Evolutionary conservation across 2,329 filamentous ascomycete species (phyloP).

Genomic region (Colletotrichum costaricense): DNA sequence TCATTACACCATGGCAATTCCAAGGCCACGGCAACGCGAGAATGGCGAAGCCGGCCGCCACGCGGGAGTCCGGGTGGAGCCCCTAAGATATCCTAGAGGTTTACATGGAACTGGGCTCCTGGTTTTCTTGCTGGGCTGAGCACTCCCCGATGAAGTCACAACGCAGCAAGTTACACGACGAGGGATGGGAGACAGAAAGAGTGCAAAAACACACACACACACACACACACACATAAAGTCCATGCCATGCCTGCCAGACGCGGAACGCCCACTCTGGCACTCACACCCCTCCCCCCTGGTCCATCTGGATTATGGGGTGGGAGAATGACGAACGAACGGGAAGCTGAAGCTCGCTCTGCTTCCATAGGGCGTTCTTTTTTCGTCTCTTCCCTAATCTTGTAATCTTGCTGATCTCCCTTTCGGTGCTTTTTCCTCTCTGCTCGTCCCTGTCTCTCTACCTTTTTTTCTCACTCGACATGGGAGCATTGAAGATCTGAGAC

Average conservation of each 20-base stretch:
- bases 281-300: neutral
- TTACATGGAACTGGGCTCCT: neutral
- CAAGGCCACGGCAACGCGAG: neutral
- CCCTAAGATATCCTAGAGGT: neutral
- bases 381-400: neutral
- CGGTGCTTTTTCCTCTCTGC: constrained; percentile 1
- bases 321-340: constrained; percentile 30
- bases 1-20: neutral
- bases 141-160: neutral
- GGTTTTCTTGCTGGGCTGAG: neutral
- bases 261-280: constrained; percentile 2
- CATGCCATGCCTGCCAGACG: constrained; percentile 14
- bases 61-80: neutral
- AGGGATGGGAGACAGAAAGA: neutral
- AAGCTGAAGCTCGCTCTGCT: neutral
- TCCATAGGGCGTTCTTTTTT: constrained; percentile 11
- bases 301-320: neutral
- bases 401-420: neutral
- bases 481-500: constrained; percentile 6
- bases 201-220: neutral
- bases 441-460: neutral
- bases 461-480: neutral
- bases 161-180: constrained; percentile 1
- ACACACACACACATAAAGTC: neutral
- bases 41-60: neutral